phyloP scores from a whole-genome alignment of 352 stramenopile species.

The Peronospora belbahrii region DNA sequence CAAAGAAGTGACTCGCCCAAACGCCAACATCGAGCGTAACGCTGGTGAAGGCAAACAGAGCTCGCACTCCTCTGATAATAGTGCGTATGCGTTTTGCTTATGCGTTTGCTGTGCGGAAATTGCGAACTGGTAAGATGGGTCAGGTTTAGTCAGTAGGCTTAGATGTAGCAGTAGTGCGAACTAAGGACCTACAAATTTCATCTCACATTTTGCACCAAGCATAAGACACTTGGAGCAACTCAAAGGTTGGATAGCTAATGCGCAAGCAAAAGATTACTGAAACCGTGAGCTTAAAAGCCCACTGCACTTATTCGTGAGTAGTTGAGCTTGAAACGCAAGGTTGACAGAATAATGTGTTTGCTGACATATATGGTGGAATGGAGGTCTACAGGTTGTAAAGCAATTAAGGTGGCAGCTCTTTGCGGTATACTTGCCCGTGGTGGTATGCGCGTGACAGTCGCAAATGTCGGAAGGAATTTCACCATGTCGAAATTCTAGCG shows the following conservation, averaged over 20 bases:
- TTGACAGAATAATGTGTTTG: background rate
- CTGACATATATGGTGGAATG: background rate
- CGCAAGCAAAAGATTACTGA: conserved; percentile 44
- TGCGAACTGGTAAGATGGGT: too few species aligned
- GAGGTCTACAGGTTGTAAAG: conserved; percentile 49
- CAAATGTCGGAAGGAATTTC: conserved; percentile 34
- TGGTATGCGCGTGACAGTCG: conserved; percentile 59
- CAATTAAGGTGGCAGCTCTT: conserved; percentile 55
- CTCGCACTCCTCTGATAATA: too few species aligned
- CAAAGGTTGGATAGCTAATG: conserved; percentile 40
- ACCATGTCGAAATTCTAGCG: conserved; percentile 50
- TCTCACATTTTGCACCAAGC: too few species aligned
- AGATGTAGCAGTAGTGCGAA: too few species aligned
- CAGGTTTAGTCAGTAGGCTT: too few species aligned
- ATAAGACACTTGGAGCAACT: too few species aligned
- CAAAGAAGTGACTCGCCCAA: too few species aligned
- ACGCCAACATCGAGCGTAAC: too few species aligned
- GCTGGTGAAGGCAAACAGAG: too few species aligned
- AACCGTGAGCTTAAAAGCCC: conserved; percentile 52
- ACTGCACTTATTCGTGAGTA: conserved; percentile 48
- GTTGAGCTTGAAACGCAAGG: conserved; percentile 2
- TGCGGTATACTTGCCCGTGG: conserved; percentile 44
- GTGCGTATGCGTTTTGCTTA: too few species aligned
- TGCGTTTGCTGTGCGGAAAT: too few species aligned
- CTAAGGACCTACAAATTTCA: too few species aligned